Conservation (phyloP, 2,329 filamentous ascomycete species). For the Myriosclerotinia duriaeana region DNA sequence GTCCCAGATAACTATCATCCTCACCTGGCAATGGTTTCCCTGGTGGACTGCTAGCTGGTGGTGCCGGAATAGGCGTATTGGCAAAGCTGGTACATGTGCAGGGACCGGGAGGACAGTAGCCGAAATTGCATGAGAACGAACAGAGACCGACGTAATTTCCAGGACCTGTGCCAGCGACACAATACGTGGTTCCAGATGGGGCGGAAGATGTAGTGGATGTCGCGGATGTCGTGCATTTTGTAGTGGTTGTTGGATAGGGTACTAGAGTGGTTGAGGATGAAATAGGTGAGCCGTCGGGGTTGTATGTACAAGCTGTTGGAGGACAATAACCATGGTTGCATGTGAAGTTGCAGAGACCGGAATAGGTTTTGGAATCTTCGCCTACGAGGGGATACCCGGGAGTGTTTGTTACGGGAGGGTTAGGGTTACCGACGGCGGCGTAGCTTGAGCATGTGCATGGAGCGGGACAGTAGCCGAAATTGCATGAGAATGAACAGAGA, state of each 20-base stretch:
- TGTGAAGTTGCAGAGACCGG: slow-evolving; percentile 40
- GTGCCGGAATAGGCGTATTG: slow-evolving; percentile 26
- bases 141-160: slow-evolving; percentile 43
- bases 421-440: neutral
- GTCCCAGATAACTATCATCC: slow-evolving; percentile 44
- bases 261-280: neutral
- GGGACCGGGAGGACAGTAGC: slow-evolving; percentile 33
- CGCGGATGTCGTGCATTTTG: neutral
- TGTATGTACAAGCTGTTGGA: slow-evolving; percentile 18
- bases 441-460: slow-evolving; percentile 22
- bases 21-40: slow-evolving; percentile 42
- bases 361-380: slow-evolving; percentile 3
- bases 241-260: neutral
- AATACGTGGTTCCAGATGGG: slow-evolving; percentile 23
- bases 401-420: slow-evolving; percentile 8
- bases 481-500: slow-evolving; percentile 41
- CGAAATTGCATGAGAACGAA: slow-evolving; percentile 34
- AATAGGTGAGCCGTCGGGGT: neutral
- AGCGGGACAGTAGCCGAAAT: slow-evolving; percentile 33
- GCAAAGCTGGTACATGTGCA: slow-evolving; percentile 34
- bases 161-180: slow-evolving; percentile 35
- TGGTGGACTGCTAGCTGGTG: slow-evolving; percentile 34
- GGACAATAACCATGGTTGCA: slow-evolving; percentile 35
- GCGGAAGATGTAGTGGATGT: slow-evolving; percentile 24
- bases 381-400: slow-evolving; percentile 16